These are phyloP conservation scores for Eutrema japonicum DNA, from an alignment of 345 rosid genomes.

Conservation along the genomic window DNA sequence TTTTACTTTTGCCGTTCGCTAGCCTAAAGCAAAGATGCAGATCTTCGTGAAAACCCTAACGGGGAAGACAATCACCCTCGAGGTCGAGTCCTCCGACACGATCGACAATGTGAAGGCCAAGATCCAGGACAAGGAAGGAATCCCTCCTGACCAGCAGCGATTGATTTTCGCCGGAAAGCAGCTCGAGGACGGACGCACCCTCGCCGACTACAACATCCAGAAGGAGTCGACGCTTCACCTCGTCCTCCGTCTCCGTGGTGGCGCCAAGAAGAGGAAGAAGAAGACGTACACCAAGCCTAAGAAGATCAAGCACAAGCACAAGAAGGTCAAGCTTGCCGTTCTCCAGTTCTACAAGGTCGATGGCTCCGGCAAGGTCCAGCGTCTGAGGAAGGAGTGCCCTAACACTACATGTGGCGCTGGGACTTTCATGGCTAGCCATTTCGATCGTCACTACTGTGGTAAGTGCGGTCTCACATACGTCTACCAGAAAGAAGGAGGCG, in stretches of 20 bases:
- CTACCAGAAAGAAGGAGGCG: constrained; percentile 70
- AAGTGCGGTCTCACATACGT: constrained; percentile 75
- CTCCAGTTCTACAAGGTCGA: constrained; percentile 73
- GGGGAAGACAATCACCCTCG: constrained; percentile 46
- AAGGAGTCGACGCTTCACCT: constrained; percentile 63
- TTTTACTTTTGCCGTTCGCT: constrained; percentile 15
- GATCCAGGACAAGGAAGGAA: constrained; percentile 69
- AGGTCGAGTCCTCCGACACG: constrained; percentile 66
- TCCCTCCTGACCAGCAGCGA: constrained; percentile 73
- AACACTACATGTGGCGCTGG: constrained; percentile 69
- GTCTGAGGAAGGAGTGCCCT: constrained; percentile 73
- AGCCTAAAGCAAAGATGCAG: constrained; percentile 38
- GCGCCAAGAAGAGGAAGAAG: constrained; percentile 72
- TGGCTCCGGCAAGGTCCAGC: constrained; percentile 64
- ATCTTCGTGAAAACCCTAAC: constrained; percentile 48
- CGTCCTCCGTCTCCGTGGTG: constrained; percentile 60
- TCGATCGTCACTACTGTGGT: constrained; percentile 77
- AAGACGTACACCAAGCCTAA: constrained; percentile 77
- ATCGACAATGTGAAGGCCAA: constrained; percentile 74
- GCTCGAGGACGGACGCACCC: constrained; percentile 65
- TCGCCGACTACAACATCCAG: constrained; percentile 61
- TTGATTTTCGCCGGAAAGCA: constrained; percentile 75
- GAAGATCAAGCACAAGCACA: constrained; percentile 73
- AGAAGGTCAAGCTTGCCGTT: constrained; percentile 72
- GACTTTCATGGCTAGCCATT: constrained; percentile 73